These are phyloP conservation scores for Anisodus tanguticus DNA, from an alignment of 257 asterid species.

Conservation along the genomic window DNA sequence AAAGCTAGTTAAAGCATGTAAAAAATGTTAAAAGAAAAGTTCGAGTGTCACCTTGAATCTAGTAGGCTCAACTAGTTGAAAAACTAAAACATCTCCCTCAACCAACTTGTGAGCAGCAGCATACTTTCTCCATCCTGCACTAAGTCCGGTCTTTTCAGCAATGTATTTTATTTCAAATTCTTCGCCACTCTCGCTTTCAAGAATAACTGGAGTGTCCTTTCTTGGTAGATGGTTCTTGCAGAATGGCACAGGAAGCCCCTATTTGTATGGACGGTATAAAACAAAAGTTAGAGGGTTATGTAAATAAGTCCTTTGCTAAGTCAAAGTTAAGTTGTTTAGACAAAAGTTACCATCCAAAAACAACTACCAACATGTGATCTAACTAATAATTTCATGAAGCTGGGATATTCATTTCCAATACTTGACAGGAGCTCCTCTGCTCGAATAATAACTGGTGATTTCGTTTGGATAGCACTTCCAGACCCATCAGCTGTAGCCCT, in stretches of 20 bases:
- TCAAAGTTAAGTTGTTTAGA: slow-evolving; percentile 24
- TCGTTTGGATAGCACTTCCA: slow-evolving; percentile 45
- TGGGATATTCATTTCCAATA: slow-evolving; percentile 69
- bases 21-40: not conserved
- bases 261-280: slow-evolving; percentile 31
- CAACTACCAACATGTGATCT: slow-evolving; percentile 95
- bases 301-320: slow-evolving; percentile 13
- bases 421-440: slow-evolving; percentile 82
- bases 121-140: slow-evolving; percentile 96
- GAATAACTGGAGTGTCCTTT: slow-evolving; percentile 54
- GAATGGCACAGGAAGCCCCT: slow-evolving; percentile 89
- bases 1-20: not conserved
- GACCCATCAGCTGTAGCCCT: slow-evolving; percentile 50
- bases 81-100: slow-evolving; percentile 86
- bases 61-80: slow-evolving; percentile 62
- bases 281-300: slow-evolving; percentile 30
- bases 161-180: slow-evolving; percentile 69
- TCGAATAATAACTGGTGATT: slow-evolving; percentile 78
- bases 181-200: slow-evolving; percentile 74
- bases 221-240: slow-evolving; percentile 74
- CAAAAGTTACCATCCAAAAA: slow-evolving; percentile 87
- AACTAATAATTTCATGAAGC: slow-evolving; percentile 63
- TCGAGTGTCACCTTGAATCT: slow-evolving; percentile 64
- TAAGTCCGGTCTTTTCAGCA: slow-evolving; percentile 80
- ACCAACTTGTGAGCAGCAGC: slow-evolving; percentile 74